Base-by-base conservation (phyloP, 148 eudicot genomes). In the Simmondsia chinensis region DNA sequence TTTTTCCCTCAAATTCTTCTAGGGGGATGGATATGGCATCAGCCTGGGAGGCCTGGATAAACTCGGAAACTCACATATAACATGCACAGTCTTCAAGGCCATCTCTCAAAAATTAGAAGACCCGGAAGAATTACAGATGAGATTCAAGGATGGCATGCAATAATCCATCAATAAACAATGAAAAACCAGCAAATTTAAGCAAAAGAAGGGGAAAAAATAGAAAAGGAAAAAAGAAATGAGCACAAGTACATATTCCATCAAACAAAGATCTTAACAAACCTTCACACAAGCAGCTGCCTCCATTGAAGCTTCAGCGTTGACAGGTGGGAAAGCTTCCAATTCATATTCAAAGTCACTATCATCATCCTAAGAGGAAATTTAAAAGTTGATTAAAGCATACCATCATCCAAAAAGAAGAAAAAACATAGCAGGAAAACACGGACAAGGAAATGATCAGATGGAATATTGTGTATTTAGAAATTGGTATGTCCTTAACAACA, bases 281-380 rank as follows among this genome's bases (percentile, higher is more conserved):
- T 82, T 82, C 26, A 72, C 97, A 59, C 88, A 85, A 24, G 80
- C 77, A 43, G 76, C 72, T 37, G 83, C 85, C 58, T 91, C 95
- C 6, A 54, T 39, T 27, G 73, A 60, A 65, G 73, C 65, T 51
- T 72, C 94, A 20, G 66, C 48, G 18, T 66, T 63, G 27, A 70
- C 63, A 52, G 78, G 46, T 36, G 97, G 95, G 26, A 51, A 43
- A 44, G 78, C 72, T 61, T 85, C 94, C 69, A 82, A 18, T 50
- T 91, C 94, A 52, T 46, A 72, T 27, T 91, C 97, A 41, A 85
- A 61, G 64, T 91, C 97, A 74, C 97, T 91, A 26, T 91, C 97
- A 66, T 76, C 87, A 59, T 81, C 95, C 96, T 83, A 68, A 55
- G 65, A 60, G 24, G 29, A 51, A 60, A 14, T 46, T 23, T 13